Evolutionary conservation across 805 yeast species (phyloP), one percentile per base, ranked within the genome.

Genomic region (Saturnispora sekii): DNA sequence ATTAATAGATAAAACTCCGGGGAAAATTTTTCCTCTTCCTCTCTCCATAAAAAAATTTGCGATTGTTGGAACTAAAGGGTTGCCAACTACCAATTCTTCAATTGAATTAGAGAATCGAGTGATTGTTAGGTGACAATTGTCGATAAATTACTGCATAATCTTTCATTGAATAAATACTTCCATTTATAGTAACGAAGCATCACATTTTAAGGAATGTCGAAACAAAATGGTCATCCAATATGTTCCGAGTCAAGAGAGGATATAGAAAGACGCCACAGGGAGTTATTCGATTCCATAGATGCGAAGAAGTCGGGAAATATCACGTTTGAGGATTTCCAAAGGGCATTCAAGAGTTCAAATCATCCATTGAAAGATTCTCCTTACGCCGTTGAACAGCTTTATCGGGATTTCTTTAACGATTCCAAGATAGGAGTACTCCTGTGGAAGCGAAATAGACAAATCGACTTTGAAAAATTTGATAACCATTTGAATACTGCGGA

Each of bases 391-490:
- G 64, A 65, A 36, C 69, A 70, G 44, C 65, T 84, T 3, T 81
- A 82, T 61, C 61, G 67, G 35, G 68, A 80, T 1, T 73, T 84
- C 54, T 41, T 48, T 1, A 46, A 46, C 41, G 47, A 49, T 31
- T 44, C 54, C 1, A 38, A 38, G 17, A 47, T 26, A 14, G 41
- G 38, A 5, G 29, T 43, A 10, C 5, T 28, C 2, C 35, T 47
- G 15, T 47, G 48, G 49, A 44, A 38, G 38, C 52, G 45, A 37
- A 48, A 18, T 32, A 41, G 32, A 73, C 79, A 48, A 62, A 72
- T 83, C 18, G 84, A 79, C 55, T 79, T 74, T 51, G 70, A 70
- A 15, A 86, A 81, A 55, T 86, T 86, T 60, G 73, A 78, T 53
- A 63, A 65, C 28, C 87, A 84, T 62, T 71, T 84, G 26, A 58